Base-by-base conservation (phyloP, 768 basidiomycete genomes). In the Leucogyrophana mollusca region DNA sequence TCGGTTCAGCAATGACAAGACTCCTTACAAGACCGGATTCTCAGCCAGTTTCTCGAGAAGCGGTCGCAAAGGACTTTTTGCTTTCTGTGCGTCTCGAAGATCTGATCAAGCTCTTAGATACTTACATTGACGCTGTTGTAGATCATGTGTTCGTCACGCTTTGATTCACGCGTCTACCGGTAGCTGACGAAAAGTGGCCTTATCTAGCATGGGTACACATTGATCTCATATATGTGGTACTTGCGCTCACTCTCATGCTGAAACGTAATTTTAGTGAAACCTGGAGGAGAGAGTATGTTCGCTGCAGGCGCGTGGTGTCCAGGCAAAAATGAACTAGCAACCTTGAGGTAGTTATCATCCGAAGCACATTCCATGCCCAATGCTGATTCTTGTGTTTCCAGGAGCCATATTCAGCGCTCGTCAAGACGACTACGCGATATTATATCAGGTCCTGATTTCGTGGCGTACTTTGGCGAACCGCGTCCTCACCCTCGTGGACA, bases 1-100 rank as follows among this genome's bases (percentile, higher is more conserved):
- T 18, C 80, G 94, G 11, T 96, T 95, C 67, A 91, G 88, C 59
- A 90, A 90, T 46, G 89, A 94, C 61, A 94, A 94, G 70, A 99
- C 95, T 4, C 95, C 95, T 0, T 99, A 99, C 72, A 98, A 98
- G 68, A 78, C 65, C 5, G 74, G 75, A 9, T 76, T 97, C 24
- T 86, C 87, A 0, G 88, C 90, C 0, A 87, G 84, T 44, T 90
- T 94, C 55, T 94, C 92, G 3, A 74, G 96, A 38, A 87, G 87
- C 22, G 95, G 95, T 3, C 71, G 89, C 34, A 98, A 97, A 58
- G 92, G 94, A 0, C 80, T 85, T 10, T 97, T 91, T 63, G 94
- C 94, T 17, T 75, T 73, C 14, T 94, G 93, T 90, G 62, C 69
- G 87, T 75, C 11, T 42, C 24, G 27, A 9, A 14, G 3, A 3